A percentile compares a stretch with the other conserved stretches of the same genome.
Evolutionary conservation across 139 green algal genomes (phyloP).

Genomic region (Parachlorella kessleri): DNA sequence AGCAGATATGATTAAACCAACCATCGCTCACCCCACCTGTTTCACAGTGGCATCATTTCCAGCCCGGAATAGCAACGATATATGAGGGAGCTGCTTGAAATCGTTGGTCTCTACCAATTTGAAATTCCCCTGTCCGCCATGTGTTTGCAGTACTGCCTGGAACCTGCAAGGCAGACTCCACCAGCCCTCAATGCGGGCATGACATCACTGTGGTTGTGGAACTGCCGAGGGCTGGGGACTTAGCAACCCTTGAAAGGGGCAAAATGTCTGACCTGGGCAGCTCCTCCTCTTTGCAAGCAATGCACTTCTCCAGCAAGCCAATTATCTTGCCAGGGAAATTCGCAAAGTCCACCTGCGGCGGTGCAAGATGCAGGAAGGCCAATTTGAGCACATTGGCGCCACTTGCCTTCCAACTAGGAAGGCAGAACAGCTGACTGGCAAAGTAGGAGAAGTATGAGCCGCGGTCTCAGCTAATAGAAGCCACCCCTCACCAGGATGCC

Average conservation of each 20-base stretch:
- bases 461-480: no score
- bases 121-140: constrained; percentile 32
- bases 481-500: constrained; percentile 76
- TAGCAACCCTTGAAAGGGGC: not conserved
- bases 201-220: no score
- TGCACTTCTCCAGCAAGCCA: constrained; percentile 84
- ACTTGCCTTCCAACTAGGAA: no score
- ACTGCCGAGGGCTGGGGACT: no score
- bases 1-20: no score
- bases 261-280: constrained; percentile 54
- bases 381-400: no score
- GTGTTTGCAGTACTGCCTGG: constrained; percentile 16
- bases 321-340: constrained; percentile 89
- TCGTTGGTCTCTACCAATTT: constrained; percentile 93
- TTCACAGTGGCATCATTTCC: constrained; percentile 85
- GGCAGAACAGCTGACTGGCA: no score
- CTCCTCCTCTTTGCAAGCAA: constrained; percentile 46
- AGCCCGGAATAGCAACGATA: constrained; percentile 81
- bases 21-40: no score
- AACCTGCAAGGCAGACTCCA: constrained; percentile 13
- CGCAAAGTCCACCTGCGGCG: constrained; percentile 78
- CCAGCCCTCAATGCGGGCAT: not conserved
- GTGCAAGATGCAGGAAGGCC: no score
- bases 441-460: no score
- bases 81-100: constrained; percentile 94